phyloP scores from a whole-genome alignment of 768 basidiomycete genomes.

The Mycena epipterygia region DNA sequence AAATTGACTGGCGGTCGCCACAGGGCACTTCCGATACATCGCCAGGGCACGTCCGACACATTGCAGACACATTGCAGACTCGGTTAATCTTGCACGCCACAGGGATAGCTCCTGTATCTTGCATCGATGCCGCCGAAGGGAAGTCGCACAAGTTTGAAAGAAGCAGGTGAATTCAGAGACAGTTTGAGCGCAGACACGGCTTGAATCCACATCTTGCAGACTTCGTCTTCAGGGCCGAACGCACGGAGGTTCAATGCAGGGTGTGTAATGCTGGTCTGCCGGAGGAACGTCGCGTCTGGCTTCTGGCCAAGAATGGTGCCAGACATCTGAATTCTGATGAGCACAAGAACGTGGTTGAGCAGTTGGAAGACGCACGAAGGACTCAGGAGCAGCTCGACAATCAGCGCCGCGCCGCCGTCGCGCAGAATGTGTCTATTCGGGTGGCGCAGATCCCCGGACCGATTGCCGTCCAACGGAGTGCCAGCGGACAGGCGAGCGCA shows the following conservation, averaged over 20 bases:
- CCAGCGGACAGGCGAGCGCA: neutral
- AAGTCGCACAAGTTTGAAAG: constrained; percentile 9
- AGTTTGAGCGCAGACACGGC: neutral
- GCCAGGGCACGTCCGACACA: no score
- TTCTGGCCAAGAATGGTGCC: neutral
- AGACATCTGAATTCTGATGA: neutral
- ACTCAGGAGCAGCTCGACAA: neutral
- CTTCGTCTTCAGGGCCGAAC: neutral
- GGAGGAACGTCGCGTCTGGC: no score
- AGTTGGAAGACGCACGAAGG: neutral
- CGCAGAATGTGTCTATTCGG: neutral
- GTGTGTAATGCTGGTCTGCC: neutral
- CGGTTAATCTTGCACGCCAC: no score
- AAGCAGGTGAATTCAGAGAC: neutral
- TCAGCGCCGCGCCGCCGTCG: neutral
- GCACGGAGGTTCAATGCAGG: neutral
- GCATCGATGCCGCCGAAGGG: constrained; percentile 12
- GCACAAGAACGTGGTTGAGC: neutral
- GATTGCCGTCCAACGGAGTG: neutral
- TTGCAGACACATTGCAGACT: no score
- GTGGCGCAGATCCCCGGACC: neutral
- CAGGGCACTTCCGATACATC: no score
- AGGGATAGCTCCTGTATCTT: no score
- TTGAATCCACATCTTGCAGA: neutral
- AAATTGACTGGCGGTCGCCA: no score